Percentiles rank a stretch among this genome's conserved stretches.
phyloP scores from a whole-genome alignment of 192 early-diverging fungal species.

The Rhizoclosmatium globosum region DNA sequence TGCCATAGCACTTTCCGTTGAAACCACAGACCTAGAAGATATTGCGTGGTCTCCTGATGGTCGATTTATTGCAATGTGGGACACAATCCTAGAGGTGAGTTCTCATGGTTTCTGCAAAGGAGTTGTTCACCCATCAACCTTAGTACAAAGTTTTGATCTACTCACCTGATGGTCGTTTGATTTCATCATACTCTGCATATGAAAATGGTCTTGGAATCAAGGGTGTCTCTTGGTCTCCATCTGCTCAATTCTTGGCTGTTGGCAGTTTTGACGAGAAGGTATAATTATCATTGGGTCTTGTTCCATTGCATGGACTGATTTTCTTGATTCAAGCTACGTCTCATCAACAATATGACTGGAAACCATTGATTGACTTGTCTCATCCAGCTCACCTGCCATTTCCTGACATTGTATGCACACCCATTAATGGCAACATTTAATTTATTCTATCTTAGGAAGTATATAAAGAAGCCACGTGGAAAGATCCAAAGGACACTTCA shows the following conservation, averaged over 20 bases:
- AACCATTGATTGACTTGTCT: slow-evolving; percentile 66
- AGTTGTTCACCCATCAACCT: neutral
- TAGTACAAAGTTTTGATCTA: slow-evolving; percentile 79
- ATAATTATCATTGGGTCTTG: slow-evolving; percentile 10
- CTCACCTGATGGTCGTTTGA: slow-evolving; percentile 68
- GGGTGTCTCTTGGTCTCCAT: slow-evolving; percentile 75
- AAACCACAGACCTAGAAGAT: slow-evolving; percentile 77
- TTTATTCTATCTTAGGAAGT: slow-evolving; percentile 27
- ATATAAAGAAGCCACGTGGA: slow-evolving; percentile 42
- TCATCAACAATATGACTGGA: slow-evolving; percentile 81
- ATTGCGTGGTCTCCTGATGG: slow-evolving; percentile 90
- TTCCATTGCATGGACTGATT: slow-evolving; percentile 8
- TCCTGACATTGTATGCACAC: slow-evolving; percentile 44
- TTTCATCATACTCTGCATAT: slow-evolving; percentile 56
- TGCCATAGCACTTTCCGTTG: slow-evolving; percentile 67
- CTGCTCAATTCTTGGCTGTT: slow-evolving; percentile 78
- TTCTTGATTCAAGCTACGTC: slow-evolving; percentile 55
- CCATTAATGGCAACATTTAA: neutral
- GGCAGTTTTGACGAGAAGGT: slow-evolving; percentile 91
- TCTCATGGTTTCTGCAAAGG: slow-evolving; percentile 1
- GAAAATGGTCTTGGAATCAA: slow-evolving; percentile 81
- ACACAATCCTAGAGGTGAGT: slow-evolving; percentile 71
- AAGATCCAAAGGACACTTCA: slow-evolving; percentile 24
- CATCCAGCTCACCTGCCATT: slow-evolving; percentile 54
- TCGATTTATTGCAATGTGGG: slow-evolving; percentile 77